Evolutionary conservation across 306 rosid genomes (phyloP).

Genomic region (Elaeagnus macrophylla): DNA sequence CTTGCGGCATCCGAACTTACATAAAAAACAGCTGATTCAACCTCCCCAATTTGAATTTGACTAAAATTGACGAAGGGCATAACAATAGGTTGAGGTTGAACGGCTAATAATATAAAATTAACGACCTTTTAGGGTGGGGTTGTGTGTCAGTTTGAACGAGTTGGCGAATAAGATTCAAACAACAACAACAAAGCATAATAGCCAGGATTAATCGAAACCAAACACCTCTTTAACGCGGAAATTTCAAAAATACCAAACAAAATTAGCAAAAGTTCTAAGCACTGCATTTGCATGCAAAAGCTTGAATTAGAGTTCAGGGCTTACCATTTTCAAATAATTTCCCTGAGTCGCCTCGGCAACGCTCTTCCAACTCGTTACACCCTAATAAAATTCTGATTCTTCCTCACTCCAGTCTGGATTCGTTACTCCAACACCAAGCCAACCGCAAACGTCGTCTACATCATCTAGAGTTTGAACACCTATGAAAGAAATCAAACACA

Average conservation of each 20-base stretch:
- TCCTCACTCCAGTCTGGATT: constrained; percentile 13
- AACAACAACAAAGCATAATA: background rate
- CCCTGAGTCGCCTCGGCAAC: constrained; percentile 15
- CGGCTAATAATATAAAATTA: too few species aligned
- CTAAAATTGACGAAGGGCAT: too few species aligned
- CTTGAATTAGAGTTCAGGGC: constrained; percentile 14
- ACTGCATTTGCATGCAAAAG: constrained; percentile 19
- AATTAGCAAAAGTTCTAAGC: background rate
- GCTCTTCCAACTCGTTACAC: constrained; percentile 10
- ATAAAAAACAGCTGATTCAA: too few species aligned
- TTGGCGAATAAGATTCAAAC: background rate
- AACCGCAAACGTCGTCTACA: constrained; percentile 16
- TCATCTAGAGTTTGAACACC: constrained; percentile 9
- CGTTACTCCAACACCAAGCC: background rate
- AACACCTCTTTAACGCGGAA: background rate
- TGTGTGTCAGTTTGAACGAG: too few species aligned
- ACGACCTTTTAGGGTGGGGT: too few species aligned
- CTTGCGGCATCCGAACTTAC: too few species aligned
- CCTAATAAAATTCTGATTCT: constrained; percentile 1
- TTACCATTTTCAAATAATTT: constrained; percentile 33
- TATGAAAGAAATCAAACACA: constrained; percentile 13
- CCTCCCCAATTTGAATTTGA: too few species aligned
- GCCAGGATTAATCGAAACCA: constrained; percentile 5
- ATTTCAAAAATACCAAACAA: constrained; percentile 1
- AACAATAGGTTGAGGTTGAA: too few species aligned